Evolutionary conservation across 2,329 filamentous ascomycete genomes (phyloP), one percentile per base, ranked within the genome.

Genomic region (Penicillium sp.): DNA sequence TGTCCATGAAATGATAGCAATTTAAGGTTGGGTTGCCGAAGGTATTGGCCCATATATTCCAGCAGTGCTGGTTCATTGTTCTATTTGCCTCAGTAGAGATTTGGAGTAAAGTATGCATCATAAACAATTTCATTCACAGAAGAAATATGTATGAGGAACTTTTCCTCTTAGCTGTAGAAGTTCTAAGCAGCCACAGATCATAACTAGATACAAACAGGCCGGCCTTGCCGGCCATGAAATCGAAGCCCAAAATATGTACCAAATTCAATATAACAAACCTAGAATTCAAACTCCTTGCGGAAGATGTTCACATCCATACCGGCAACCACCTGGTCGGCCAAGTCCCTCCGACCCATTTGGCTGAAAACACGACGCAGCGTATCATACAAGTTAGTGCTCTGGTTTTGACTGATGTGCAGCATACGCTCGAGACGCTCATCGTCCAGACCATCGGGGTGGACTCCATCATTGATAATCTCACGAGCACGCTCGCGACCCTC

Each of bases 311-410:
- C 87, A 76, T 97, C 91, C 78, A 99, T 93, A 24, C 92, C 93
- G 1, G 87, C 85, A 11, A 92, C 87, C 5, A 97, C 94, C 77
- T 87, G 83, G 71, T 97, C 92, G 3, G 89, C 88, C 68, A 99
- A 72, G 75, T 99, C 94, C 53, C 91, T 80, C 54, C 94, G 79
- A 2, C 89, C 89, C 94, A 99, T 97, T 77, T 96, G 91, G 9
- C 87, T 92, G 74, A 99, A 97, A n/a, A 97, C 94, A 56, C 95
- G 81, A 58, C 93, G 80, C 58, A 99, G 78, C 11, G 95, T 99
- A 73, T 99, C 95, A 73, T 96, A 96, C 55, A 99, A 78, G 67
- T 97, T 99, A 46, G 92, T 97, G 79, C 91, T 96, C 71, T 95
- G 87, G 75, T 99, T 99, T 79, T 97, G 93, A 45, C 69, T 74